A percentile compares a stretch with the other conserved stretches of the same genome.
phyloP scores from a whole-genome alignment of 2,329 filamentous ascomycete species.

The Myotisia sp. region DNA sequence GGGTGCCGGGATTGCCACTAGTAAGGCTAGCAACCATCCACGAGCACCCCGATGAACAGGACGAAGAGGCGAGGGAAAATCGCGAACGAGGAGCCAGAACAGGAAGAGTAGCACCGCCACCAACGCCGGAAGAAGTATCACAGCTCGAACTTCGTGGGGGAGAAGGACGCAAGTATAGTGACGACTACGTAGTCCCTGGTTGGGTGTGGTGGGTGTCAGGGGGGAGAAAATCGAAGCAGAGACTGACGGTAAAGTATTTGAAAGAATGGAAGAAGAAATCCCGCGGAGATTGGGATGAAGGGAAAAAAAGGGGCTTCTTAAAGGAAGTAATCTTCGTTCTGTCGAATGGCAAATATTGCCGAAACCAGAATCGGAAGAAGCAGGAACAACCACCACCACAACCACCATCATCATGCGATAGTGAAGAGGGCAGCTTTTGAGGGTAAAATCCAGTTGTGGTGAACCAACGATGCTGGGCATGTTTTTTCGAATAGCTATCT shows the following conservation, averaged over 20 bases:
- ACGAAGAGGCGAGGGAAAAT: not conserved
- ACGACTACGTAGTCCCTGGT: no score
- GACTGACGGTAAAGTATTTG: slow-evolving; percentile 6
- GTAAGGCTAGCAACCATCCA: no score
- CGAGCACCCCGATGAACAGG: not conserved
- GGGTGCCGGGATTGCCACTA: no score
- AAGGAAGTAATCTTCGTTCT: slow-evolving; percentile 9
- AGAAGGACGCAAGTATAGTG: slow-evolving; percentile 7
- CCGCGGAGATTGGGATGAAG: slow-evolving; percentile 9
- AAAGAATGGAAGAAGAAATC: slow-evolving; percentile 10
- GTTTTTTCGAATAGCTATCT: no score
- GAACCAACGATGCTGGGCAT: no score
- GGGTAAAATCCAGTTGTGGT: no score
- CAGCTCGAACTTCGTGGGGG: slow-evolving; percentile 5
- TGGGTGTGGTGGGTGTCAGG: slow-evolving; percentile 10
- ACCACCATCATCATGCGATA: no score
- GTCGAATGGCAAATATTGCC: slow-evolving; percentile 9
- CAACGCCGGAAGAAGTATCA: no score
- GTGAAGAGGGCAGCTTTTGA: no score
- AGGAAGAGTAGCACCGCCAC: not conserved
- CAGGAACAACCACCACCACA: no score
- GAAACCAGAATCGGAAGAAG: slow-evolving; percentile 15
- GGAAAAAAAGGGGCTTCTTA: slow-evolving; percentile 6
- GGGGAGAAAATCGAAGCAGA: slow-evolving; percentile 1
- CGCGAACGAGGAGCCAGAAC: not conserved